Base-by-base conservation (phyloP, 2,329 filamentous ascomycete species). In the Colletotrichum limetticola region DNA sequence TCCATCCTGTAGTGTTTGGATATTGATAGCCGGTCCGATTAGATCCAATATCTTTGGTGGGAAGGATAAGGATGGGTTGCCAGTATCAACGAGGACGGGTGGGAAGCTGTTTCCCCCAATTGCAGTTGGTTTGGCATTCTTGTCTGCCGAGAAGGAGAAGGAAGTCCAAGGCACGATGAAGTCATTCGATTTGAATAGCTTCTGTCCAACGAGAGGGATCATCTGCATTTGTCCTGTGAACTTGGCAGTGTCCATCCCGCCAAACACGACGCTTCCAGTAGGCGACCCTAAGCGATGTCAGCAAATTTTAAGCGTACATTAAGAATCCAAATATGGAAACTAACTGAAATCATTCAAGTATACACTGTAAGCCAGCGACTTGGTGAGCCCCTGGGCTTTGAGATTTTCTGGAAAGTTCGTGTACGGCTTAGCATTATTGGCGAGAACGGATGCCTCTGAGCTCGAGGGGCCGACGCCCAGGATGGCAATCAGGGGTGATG, bases 391-490 rank as follows among this genome's bases (percentile, higher is more conserved):
- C 26, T 28, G 22, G 8, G 26, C 26, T 19, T 56, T 56, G 53
- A 56, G 53, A 28, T 56, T 56, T 4, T 56, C 53, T 5, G 53
- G 53, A 28, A 56, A 56, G 26, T 56, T 56, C 5, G 53, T 26
- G 14, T 56, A 56, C 9, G 53, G 53, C 26, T 56, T 30, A 2
- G 53, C 26, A 16, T 56, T 56, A 8, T 30, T n/a, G 53, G 26
- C 22, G 19, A 56, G 14, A 19, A 56, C 53, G 16, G 26, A 56
- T 4, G 53, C 53, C 42, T 68, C 65, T 8, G 30, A 49, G 5
- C 58, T 59, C n/a, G 52, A 22, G 4, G 65, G 42, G 4, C 66
- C 66, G 8, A 68, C 58, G 16, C 57, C 66, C 12, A 68, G 58
- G 24, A 68, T 62, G 14, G 66, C 49, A 24, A 68, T 52, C 9